Evolutionary conservation across 345 rosid genomes (phyloP).

Genomic region (Aquilaria malaccensis): DNA sequence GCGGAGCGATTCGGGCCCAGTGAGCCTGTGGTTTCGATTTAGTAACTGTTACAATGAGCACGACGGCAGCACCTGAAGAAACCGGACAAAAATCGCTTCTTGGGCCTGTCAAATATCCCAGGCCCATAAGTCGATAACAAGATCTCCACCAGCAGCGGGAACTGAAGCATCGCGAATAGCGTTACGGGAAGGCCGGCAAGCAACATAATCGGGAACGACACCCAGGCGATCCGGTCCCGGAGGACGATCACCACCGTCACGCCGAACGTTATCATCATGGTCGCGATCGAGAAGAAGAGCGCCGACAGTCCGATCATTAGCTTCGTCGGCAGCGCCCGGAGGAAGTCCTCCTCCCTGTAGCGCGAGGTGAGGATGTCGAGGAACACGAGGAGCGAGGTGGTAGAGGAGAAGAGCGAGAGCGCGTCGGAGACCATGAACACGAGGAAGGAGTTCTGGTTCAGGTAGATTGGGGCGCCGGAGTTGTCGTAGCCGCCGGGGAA

Average conservation of each 20-base stretch:
- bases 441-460: slow-evolving; percentile 13
- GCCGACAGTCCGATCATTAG: slow-evolving; percentile 52
- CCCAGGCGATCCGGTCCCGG: slow-evolving; percentile 23
- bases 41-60: no score
- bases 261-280: slow-evolving; percentile 62
- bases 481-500: slow-evolving; percentile 35
- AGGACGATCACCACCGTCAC: slow-evolving; percentile 29
- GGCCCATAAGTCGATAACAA: slow-evolving; percentile 52
- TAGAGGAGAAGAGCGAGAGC: slow-evolving; percentile 40
- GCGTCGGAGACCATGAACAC: slow-evolving; percentile 42
- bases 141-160: slow-evolving; percentile 63
- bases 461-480: slow-evolving; percentile 17
- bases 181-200: slow-evolving; percentile 54
- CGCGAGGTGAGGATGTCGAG: slow-evolving; percentile 50
- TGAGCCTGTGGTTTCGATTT: no score
- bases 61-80: background rate
- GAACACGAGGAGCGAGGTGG: slow-evolving; percentile 44
- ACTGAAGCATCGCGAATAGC: slow-evolving; percentile 52
- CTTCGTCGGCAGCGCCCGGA: slow-evolving; percentile 35
- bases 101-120: slow-evolving; percentile 53
- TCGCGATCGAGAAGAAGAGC: slow-evolving; percentile 59
- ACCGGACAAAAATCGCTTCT: slow-evolving; percentile 11
- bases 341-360: slow-evolving; percentile 47
- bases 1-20: no score
- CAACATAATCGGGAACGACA: slow-evolving; percentile 33